Conservation (phyloP, 2,329 filamentous ascomycete genomes). For the Hypoxylon sp. region DNA sequence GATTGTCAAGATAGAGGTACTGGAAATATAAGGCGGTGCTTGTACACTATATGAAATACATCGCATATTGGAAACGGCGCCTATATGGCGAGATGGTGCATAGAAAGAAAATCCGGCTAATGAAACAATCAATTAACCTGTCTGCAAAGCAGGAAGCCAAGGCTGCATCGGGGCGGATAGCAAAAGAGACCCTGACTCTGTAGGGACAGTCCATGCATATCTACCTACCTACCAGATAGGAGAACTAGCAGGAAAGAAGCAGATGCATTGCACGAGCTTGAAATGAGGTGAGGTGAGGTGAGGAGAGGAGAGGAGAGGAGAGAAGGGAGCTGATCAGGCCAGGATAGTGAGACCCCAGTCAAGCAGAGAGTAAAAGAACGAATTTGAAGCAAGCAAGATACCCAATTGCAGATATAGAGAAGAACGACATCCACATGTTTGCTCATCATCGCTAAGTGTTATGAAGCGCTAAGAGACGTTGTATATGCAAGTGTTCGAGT, state of each 20-base stretch:
- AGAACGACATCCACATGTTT: slow-evolving; percentile 19
- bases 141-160: slow-evolving; percentile 14
- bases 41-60: slow-evolving; percentile 40
- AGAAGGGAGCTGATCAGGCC: not conserved
- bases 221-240: slow-evolving; percentile 17
- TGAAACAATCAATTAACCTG: slow-evolving; percentile 11
- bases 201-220: not conserved
- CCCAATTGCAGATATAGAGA: slow-evolving; percentile 35
- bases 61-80: slow-evolving; percentile 26
- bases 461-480: not conserved
- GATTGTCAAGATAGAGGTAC: slow-evolving; percentile 31
- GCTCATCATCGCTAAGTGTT: not conserved
- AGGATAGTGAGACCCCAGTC: slow-evolving; percentile 1
- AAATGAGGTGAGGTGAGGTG: not conserved
- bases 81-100: slow-evolving; percentile 16
- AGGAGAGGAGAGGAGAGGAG: not conserved
- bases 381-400: slow-evolving; percentile 36
- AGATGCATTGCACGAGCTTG: slow-evolving; percentile 8
- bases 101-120: slow-evolving; percentile 14
- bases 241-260: not conserved
- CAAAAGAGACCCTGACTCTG: not conserved
- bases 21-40: slow-evolving; percentile 33
- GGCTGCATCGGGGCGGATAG: slow-evolving; percentile 9
- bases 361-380: slow-evolving; percentile 4
- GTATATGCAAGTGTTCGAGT: slow-evolving; percentile 1